Base-by-base conservation (phyloP, 1,139 yeast species). In the Yamadazyma dendronema region DNA sequence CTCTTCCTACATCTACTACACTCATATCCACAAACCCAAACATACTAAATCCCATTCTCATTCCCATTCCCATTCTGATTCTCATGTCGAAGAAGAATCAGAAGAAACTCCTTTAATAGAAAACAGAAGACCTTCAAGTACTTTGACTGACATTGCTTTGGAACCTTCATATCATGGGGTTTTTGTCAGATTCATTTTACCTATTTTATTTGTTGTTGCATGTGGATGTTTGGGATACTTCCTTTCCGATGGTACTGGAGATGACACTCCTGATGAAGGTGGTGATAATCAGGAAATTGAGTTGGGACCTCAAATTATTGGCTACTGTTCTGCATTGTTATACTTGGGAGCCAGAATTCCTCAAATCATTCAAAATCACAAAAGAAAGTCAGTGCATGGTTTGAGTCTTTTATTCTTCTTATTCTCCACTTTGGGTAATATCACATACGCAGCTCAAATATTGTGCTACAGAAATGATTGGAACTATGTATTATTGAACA, bases 291-390 rank as follows among this genome's bases (percentile, higher is more conserved):
- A 17, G 4, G 26, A 19, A 10, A 64, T 77, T 33, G 52, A 56
- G n/a, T 40, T 74, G 28, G 85, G 85, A 1, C 84, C 94, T 2
- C 88, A 82, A 56, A 49, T 82, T 4, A 66, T 82, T 47, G 95
- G 95, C 6, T 86, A 85, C 59, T 49, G 77, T 4, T 80, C 89
- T 3, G 94, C 95, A 0, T 47, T 67, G 1, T 65, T 85, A 37
- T 85, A 85, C 55, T 68, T 85, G 47, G 82, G 87, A 7, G 94
- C 95, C 2, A 67, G 95, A 44, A 72, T 85, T 38, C 95, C 95
- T 2, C 95, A 85, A 59, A 85, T 85, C 42, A 60, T 80, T 43
- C 88, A 81, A 54, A 85, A 85, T 59, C 75, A 83, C 58, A 56
- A 61, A 40, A 71, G 88, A 44, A 77, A 79, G 48, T 82, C 90